These are phyloP conservation scores for Quercus wislizeni DNA, from an alignment of 306 rosid genomes.

Conservation along the genomic window DNA sequence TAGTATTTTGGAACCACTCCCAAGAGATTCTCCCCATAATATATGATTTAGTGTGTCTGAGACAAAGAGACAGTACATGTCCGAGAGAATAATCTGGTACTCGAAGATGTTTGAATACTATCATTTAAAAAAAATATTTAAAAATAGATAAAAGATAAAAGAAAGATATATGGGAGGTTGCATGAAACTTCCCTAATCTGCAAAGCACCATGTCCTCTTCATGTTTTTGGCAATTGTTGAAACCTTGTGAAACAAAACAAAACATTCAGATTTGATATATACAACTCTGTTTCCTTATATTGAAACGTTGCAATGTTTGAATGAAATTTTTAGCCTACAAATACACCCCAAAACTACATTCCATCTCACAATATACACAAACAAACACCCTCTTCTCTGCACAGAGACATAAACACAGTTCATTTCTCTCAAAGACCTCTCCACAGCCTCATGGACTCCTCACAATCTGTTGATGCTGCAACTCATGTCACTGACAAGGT, in stretches of 20 bases:
- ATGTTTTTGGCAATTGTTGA: background rate
- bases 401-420: background rate
- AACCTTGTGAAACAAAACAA: background rate
- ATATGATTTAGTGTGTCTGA: too few relatives aligned
- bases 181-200: background rate
- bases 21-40: too few relatives aligned
- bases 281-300: background rate
- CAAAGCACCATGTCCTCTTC: background rate
- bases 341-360: background rate
- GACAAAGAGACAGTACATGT: too few relatives aligned
- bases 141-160: too few relatives aligned
- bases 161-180: background rate
- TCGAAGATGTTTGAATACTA: rapidly evolving
- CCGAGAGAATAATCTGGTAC: too few relatives aligned
- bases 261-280: background rate
- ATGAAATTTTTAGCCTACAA: background rate
- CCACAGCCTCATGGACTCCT: background rate
- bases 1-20: too few relatives aligned
- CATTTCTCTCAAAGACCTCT: background rate
- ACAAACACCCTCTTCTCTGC: background rate
- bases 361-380: background rate
- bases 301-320: background rate
- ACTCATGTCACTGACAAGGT: background rate
- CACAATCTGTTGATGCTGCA: background rate
- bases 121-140: background rate